phyloP scores from a whole-genome alignment of 108 stramenopile genomes.

The Conticribra weissflogii region DNA sequence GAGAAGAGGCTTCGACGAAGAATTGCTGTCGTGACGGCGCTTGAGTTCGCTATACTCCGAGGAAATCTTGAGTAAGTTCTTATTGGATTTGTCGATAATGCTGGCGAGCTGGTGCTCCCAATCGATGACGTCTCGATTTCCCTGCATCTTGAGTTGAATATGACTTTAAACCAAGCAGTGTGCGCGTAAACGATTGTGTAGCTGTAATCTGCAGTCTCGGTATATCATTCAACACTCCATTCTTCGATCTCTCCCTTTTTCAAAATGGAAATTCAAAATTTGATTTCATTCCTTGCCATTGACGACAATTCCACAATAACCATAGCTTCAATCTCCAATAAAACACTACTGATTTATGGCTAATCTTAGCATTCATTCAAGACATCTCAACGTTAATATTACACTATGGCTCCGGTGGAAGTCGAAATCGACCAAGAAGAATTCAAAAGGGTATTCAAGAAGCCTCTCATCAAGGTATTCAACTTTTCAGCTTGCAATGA shows the following conservation, averaged over 20 bases:
- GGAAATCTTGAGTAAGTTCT: slow-evolving; percentile 11
- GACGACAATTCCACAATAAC: too few species aligned
- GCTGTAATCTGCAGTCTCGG: neutral
- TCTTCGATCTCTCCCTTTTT: neutral
- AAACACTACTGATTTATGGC: too few species aligned
- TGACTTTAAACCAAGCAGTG: neutral
- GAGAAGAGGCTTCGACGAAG: neutral
- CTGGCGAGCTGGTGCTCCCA: slow-evolving; percentile 28
- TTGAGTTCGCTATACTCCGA: slow-evolving; percentile 13
- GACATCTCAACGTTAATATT: neutral
- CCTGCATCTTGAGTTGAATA: neutral
- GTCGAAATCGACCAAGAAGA: slow-evolving; percentile 48
- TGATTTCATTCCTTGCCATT: too few species aligned
- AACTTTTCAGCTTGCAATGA: too few species aligned
- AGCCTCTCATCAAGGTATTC: slow-evolving; percentile 59
- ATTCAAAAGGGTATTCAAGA: slow-evolving; percentile 48
- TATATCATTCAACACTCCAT: neutral
- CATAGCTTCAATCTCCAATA: too few species aligned
- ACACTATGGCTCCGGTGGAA: neutral
- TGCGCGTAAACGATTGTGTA: neutral
- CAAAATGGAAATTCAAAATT: neutral
- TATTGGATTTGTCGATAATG: slow-evolving; percentile 31
- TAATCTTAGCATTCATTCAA: neutral
- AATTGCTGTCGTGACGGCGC: neutral
- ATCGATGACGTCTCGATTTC: slow-evolving; percentile 5